Evolutionary conservation across 495 filamentous ascomycete species (phyloP).

Genomic region (Penicillium silybi): DNA sequence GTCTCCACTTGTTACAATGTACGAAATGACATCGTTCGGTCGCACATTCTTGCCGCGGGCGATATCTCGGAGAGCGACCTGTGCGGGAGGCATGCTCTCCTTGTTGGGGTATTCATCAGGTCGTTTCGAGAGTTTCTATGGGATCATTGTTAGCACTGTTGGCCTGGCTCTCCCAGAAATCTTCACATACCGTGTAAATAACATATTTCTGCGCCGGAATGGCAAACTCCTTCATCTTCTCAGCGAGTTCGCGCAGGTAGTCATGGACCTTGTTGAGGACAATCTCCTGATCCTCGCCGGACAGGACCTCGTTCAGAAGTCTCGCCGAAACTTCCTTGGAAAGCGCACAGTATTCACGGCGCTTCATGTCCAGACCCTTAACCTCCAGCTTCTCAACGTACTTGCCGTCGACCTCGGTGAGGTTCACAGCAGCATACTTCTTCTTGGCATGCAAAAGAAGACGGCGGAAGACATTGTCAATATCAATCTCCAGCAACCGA

Average conservation of each 20-base stretch:
- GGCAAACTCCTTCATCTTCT: slow-evolving; percentile 73
- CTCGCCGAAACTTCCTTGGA: slow-evolving; percentile 85
- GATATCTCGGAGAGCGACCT: slow-evolving; percentile 86
- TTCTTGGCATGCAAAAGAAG: slow-evolving; percentile 96
- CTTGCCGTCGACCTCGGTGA: slow-evolving; percentile 84
- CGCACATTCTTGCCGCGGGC: slow-evolving; percentile 82
- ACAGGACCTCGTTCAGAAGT: slow-evolving; percentile 86
- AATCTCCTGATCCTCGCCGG: slow-evolving; percentile 85
- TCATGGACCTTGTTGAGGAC: slow-evolving; percentile 89
- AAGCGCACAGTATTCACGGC: slow-evolving; percentile 91
- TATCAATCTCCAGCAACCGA: slow-evolving; percentile 89
- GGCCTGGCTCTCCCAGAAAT: too few species aligned
- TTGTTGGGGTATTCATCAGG: slow-evolving; percentile 91
- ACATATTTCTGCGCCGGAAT: slow-evolving; percentile 84
- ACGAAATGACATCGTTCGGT: slow-evolving; percentile 92
- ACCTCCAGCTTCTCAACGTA: slow-evolving; percentile 93
- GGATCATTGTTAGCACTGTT: slow-evolving; percentile 7
- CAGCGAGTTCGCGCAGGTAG: slow-evolving; percentile 75
- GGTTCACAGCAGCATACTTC: slow-evolving; percentile 97
- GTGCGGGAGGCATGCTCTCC: slow-evolving; percentile 93
- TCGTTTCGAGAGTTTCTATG: slow-evolving; percentile 81
- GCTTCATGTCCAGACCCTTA: slow-evolving; percentile 96
- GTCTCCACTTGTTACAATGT: slow-evolving; percentile 82
- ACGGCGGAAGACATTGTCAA: slow-evolving; percentile 94
- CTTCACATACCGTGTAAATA: slow-evolving; percentile 70